phyloP scores from a whole-genome alignment of 169 alveolate species.

The Eimeria maxima region DNA sequence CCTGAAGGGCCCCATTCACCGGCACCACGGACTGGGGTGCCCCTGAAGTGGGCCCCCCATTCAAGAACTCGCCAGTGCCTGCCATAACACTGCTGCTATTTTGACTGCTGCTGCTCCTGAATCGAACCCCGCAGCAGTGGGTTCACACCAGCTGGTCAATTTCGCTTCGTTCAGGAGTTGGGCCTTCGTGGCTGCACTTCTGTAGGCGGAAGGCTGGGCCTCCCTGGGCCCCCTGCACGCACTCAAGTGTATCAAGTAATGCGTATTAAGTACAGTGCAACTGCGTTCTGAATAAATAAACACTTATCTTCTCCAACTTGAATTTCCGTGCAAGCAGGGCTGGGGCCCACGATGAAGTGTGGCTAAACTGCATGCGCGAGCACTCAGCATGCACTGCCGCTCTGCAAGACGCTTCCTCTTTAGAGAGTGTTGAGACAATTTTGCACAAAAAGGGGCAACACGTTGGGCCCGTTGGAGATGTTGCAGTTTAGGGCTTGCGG shows the following conservation, averaged over 20 bases:
- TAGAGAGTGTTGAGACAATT: background rate
- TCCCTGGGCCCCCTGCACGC: background rate
- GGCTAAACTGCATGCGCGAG: background rate
- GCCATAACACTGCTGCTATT: slow-evolving; percentile 8
- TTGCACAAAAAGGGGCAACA: background rate
- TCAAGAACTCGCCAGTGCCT: background rate
- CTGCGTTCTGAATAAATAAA: background rate
- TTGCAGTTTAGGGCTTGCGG: background rate
- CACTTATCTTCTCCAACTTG: background rate
- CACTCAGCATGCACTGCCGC: background rate
- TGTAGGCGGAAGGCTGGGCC: background rate
- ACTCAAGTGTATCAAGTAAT: background rate
- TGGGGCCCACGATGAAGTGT: background rate
- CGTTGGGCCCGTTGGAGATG: background rate
- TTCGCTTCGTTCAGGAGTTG: background rate
- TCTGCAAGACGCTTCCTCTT: background rate
- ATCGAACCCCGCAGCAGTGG: background rate
- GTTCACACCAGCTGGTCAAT: background rate
- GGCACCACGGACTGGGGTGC: background rate
- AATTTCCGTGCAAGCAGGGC: background rate
- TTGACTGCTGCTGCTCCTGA: background rate
- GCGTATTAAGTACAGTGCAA: background rate
- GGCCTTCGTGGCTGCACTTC: background rate
- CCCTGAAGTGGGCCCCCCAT: slow-evolving; percentile 39
- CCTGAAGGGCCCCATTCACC: background rate